These are phyloP conservation scores for Yamadazyma friedrichii DNA, from an alignment of 1,139 yeast species.

Conservation along the genomic window DNA sequence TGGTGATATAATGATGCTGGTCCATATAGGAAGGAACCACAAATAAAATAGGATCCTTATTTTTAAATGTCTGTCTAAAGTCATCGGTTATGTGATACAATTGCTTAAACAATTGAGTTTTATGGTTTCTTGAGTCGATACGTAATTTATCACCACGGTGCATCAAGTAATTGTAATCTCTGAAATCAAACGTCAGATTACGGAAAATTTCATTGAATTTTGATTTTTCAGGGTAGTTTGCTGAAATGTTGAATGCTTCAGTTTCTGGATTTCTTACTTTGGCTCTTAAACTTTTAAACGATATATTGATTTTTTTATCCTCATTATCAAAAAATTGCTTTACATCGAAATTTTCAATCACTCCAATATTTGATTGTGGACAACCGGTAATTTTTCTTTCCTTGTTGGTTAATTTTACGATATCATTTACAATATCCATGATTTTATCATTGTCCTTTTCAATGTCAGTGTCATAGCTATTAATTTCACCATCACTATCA, in stretches of 20 bases:
- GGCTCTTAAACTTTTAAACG: not conserved
- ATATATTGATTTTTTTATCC: not conserved
- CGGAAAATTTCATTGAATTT: not conserved
- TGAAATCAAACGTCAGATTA: not conserved
- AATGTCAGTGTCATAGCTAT: constrained; percentile 3
- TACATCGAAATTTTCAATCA: constrained; percentile 6
- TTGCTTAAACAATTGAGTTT: not conserved
- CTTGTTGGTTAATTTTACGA: constrained; percentile 18
- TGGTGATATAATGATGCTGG: not conserved
- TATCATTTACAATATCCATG: constrained; percentile 19
- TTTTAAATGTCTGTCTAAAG: constrained; percentile 7
- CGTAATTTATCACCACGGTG: not conserved
- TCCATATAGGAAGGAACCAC: constrained; percentile 17
- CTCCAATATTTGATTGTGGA: not conserved
- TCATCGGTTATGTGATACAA: not conserved
- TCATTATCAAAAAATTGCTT: constrained; percentile 4
- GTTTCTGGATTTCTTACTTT: constrained; percentile 2
- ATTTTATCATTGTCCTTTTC: constrained; percentile 5
- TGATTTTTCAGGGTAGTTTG: constrained; percentile 3
- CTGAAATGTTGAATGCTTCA: constrained; percentile 4
- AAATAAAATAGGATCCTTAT: constrained; percentile 15
- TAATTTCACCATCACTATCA: constrained; percentile 3
- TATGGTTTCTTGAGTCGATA: not conserved
- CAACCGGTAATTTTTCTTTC: not conserved
- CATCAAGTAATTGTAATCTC: not conserved